Evolutionary conservation across 805 yeast species (phyloP).

Genomic region (Candida parachauliodes): DNA sequence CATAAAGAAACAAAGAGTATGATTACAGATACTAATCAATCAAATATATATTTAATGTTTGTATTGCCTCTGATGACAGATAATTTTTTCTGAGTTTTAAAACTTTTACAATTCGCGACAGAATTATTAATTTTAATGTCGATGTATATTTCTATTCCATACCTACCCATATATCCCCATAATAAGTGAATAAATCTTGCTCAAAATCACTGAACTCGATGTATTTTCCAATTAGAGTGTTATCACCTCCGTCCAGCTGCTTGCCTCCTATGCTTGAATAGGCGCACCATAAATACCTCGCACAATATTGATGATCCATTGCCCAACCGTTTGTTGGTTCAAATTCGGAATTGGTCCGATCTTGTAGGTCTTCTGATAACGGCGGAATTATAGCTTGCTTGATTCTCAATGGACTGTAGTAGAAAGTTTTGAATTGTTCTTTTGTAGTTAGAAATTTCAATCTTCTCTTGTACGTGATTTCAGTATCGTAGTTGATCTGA

Average conservation of each 20-base stretch:
- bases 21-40: no score
- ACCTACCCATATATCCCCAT: slow-evolving; percentile 54
- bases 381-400: slow-evolving; percentile 52
- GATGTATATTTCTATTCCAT: slow-evolving; percentile 22
- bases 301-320: slow-evolving; percentile 50
- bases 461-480: slow-evolving; percentile 19
- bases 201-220: slow-evolving; percentile 34
- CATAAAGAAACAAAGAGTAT: neutral
- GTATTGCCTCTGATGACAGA: no score
- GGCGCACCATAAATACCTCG: slow-evolving; percentile 59
- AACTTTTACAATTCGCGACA: no score
- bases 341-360: slow-evolving; percentile 20
- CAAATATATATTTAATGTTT: no score
- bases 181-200: slow-evolving; percentile 33
- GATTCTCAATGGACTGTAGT: slow-evolving; percentile 34
- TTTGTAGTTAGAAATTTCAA: slow-evolving; percentile 21
- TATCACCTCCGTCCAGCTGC: slow-evolving; percentile 24
- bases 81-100: no score
- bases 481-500: slow-evolving; percentile 30
- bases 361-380: slow-evolving; percentile 33
- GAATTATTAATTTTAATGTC: no score
- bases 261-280: slow-evolving; percentile 55
- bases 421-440: slow-evolving; percentile 23
- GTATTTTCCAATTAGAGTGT: slow-evolving; percentile 42
- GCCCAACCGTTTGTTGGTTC: slow-evolving; percentile 55